These are phyloP conservation scores for Pythium diclinum DNA, from an alignment of 352 stramenopile species.

Conservation along the genomic window DNA sequence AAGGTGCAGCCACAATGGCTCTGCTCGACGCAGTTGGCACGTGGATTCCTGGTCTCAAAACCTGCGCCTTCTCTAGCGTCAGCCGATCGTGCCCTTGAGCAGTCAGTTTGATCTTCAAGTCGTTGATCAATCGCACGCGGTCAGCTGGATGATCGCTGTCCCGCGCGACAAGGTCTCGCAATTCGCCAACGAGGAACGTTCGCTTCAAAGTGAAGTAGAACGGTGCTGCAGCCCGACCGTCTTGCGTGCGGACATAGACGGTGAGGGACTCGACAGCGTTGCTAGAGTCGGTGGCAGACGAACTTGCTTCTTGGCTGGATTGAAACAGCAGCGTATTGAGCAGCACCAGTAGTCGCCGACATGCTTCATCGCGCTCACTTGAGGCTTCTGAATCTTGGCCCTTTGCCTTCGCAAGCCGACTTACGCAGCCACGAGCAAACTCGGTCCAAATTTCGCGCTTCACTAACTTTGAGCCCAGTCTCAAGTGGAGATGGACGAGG, in stretches of 20 bases:
- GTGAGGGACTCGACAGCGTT: conserved; percentile 27
- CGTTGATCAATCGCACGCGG: conserved; percentile 34
- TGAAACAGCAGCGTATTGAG: conserved; percentile 80
- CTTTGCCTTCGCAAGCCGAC: conserved; percentile 20
- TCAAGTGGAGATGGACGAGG: conserved; percentile 26
- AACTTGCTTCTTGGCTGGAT: conserved; percentile 15
- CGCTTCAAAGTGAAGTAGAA: conserved; percentile 36
- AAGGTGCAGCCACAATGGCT: conserved; percentile 25
- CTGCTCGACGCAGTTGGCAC: conserved; percentile 4
- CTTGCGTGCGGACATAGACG: conserved; percentile 40
- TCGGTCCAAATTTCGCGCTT: conserved; percentile 28
- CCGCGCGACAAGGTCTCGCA: conserved; percentile 33
- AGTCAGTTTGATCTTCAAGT: conserved; percentile 38
- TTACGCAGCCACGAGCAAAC: conserved; percentile 23
- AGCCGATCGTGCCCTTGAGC: conserved; percentile 31
- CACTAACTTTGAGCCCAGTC: conserved; percentile 27
- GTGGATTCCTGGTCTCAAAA: conserved; percentile 19
- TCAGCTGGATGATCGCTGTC: conserved; percentile 36
- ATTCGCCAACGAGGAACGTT: conserved; percentile 34
- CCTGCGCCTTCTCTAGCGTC: conserved; percentile 31
- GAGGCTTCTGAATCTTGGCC: conserved; percentile 20
- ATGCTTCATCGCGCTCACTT: conserved; percentile 11
- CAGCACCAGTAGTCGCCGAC: conserved; percentile 43
- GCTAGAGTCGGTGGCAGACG: not conserved
- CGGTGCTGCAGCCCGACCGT: conserved; percentile 33